Evolutionary conservation across 768 basidiomycete species (phyloP).

Genomic region (Russula sp.): DNA sequence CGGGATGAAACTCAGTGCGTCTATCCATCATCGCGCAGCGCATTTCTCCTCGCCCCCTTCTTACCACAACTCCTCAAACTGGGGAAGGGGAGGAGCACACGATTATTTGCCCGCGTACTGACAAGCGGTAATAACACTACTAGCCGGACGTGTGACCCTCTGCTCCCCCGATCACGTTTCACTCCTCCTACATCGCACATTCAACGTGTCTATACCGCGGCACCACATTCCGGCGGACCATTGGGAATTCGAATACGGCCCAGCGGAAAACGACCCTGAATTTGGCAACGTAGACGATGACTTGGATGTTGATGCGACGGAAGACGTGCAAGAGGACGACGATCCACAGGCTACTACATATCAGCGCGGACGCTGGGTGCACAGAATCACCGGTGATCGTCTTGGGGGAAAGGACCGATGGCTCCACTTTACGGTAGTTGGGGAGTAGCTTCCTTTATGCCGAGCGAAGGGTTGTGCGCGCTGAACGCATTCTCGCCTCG

Average conservation of each 20-base stretch:
- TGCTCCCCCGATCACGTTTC: slow-evolving; percentile 92
- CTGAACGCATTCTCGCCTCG: slow-evolving; percentile 4
- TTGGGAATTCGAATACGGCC: slow-evolving; percentile 86
- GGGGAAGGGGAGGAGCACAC: background rate
- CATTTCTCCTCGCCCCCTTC: background rate
- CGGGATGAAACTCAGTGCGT: slow-evolving; percentile 75
- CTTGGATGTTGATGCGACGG: slow-evolving; percentile 21
- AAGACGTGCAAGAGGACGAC: slow-evolving; percentile 29
- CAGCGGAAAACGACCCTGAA: slow-evolving; percentile 77
- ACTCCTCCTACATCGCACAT: slow-evolving; percentile 83
- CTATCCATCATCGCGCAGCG: background rate
- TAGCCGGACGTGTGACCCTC: slow-evolving; percentile 78
- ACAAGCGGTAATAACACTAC: slow-evolving; percentile 35
- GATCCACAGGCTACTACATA: slow-evolving; percentile 39
- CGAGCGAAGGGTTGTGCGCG: background rate
- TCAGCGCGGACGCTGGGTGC: slow-evolving; percentile 74
- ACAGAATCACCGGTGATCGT: slow-evolving; percentile 60
- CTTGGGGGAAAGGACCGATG: slow-evolving; percentile 67
- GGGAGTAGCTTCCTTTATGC: slow-evolving; percentile 44
- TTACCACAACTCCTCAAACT: background rate
- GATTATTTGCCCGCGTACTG: background rate
- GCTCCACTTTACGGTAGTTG: slow-evolving; percentile 83
- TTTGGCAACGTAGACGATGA: slow-evolving; percentile 43
- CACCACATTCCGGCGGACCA: slow-evolving; percentile 79
- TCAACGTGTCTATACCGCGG: slow-evolving; percentile 93